Base-by-base conservation (phyloP, 441 rosid species). In the Pelargonium fulgidum region DNA sequence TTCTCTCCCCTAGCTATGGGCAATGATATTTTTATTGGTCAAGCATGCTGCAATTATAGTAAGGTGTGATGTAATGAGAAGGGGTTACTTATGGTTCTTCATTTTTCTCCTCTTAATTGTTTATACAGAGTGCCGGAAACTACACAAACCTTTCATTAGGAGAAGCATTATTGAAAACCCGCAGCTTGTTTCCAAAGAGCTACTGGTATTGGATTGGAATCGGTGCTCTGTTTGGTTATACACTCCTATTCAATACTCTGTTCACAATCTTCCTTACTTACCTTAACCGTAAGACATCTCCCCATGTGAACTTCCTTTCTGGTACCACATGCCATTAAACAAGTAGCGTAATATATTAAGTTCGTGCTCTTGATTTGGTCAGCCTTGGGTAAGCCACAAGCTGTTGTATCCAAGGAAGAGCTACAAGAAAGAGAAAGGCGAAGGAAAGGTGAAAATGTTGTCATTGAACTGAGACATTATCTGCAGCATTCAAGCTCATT, bases 141-240 rank as follows among this genome's bases (percentile, higher is more conserved):
- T 54, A 16, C 62, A 71, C 86, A 13, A 71, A 67, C 11, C 85
- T 81, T 11, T 61, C 89, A 54, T 68, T 89, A 62, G 97, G 97
- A 42, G 59, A 84, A 62, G 63, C 61, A 75, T 63, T 85, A 33
- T 29, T 92, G 80, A 71, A 78, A 77, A 62, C 76, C 47, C 87
- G 91, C 5, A 90, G 85, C 11, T 42, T 85, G 71, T 78, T 83
- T 76, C 52, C 81, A 0, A 70, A 83, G 1, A 74, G 81, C 9
- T 70, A 81, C 22, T 89, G 95, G 97, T 89, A 86, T 76, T 92
- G 96, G 97, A 66, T 89, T 11, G 92, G 92, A 69, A 64, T 81
- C 2, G 88, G 85, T 8, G 93, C 87, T 29, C 42, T 68, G 66
- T 33, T 72, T 17, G 93, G 89, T 48, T 89, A 76, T 78, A 73